Evolutionary conservation across 805 yeast species (phyloP), one percentile per base, ranked within the genome.

Genomic region (Candida odintsovae): DNA sequence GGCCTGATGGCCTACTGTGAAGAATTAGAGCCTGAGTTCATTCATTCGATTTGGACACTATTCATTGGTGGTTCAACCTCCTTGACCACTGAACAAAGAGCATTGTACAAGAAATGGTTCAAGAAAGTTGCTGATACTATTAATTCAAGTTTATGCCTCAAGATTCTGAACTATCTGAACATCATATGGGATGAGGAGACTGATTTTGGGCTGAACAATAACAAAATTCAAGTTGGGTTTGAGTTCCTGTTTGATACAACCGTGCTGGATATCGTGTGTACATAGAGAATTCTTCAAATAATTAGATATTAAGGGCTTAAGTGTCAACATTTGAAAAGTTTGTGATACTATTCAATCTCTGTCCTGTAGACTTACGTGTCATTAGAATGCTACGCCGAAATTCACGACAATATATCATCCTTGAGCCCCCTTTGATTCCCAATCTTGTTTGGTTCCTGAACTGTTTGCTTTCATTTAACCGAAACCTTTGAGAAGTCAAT

Each of bases 191-290:
- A 44, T 28, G 60, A 56, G 15, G 58, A 48, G 13, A 18, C 22
- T 15, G 47, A 19, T 23, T 44, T 25, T 11, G 40, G 37, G 22
- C 10, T 29, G 1, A 37, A 42, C 13, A 12, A 22, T n/a, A 16
- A 38, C 19, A 37, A 29, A 6, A 28, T n/a, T 7, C 46, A 41
- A 4, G 53, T 51, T n/a, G 60, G 58, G 9, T 46, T 59, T 44
- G 59, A 57, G 23, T 59, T 53, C 40, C 40, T 59, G 28, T 59
- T 59, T 37, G 62, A 57, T 41, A 53, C 61, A 1, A 52, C 55
- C 15, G 58, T 56, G 26, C 43, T 59, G 38, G 62, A 57, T 41
- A 52, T 58, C 13, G 39, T 36, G 22, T 19, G 39, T 13, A 19
- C 39, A 19, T 36, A 36, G 23, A 33, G 20, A n/a, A n/a, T 10